Conservation (phyloP, 441 rosid genomes). For the Geranium incanum region DNA sequence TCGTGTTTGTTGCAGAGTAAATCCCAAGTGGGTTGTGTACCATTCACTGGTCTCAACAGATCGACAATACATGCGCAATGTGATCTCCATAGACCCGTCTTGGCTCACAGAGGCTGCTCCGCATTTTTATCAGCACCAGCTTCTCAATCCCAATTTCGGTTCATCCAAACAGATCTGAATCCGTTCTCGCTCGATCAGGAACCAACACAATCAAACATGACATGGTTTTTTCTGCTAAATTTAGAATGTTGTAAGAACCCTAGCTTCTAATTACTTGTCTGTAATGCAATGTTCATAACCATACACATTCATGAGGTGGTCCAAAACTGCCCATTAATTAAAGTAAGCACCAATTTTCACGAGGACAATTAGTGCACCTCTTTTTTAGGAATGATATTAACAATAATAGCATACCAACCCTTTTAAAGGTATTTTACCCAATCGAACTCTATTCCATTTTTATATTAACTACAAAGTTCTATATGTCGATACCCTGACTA, state of each 20-base stretch:
- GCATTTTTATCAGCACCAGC: constrained; percentile 57
- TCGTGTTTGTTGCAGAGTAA: constrained; percentile 45
- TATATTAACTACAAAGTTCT: too few species aligned
- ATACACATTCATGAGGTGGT: background rate
- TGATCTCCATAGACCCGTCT: constrained; percentile 61
- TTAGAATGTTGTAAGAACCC: too few species aligned
- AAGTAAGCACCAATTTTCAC: too few species aligned
- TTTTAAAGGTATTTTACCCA: too few species aligned
- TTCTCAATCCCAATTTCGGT: constrained; percentile 25
- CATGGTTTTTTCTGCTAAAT: background rate
- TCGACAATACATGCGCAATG: constrained; percentile 80
- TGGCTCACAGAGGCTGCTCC: constrained; percentile 85
- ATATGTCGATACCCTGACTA: too few species aligned
- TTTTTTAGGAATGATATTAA: background rate
- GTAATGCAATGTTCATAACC: too few species aligned
- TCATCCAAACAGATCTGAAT: background rate
- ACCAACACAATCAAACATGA: too few species aligned
- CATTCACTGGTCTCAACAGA: constrained; percentile 81
- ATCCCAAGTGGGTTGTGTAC: constrained; percentile 88
- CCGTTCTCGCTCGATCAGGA: too few species aligned
- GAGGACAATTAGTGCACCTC: background rate
- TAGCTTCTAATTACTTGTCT: too few species aligned
- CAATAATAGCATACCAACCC: background rate
- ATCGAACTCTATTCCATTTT: too few species aligned
- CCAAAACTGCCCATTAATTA: background rate